Percentiles rank a stretch among this genome's conserved stretches.
These are phyloP conservation scores for Mesembryanthemum crystallinum DNA, from an alignment of 148 eudicot genomes.

Conservation along the genomic window DNA sequence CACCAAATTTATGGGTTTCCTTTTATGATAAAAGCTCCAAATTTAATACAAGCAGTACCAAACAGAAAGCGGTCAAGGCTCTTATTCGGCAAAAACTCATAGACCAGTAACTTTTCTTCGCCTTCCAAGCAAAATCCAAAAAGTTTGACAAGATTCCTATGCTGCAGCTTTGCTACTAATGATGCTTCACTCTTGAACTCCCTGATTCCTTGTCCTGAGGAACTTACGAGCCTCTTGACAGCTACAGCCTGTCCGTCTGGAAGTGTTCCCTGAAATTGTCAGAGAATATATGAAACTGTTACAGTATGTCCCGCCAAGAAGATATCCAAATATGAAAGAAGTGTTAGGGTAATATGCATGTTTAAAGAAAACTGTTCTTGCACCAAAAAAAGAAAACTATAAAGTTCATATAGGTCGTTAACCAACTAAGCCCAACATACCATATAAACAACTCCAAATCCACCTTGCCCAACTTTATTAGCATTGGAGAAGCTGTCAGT, in stretches of 20 bases:
- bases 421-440: conserved; percentile 3
- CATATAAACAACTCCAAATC: conserved; percentile 11
- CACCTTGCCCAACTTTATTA: conserved; percentile 9
- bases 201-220: background rate
- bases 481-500: background rate
- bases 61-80: conserved; percentile 5
- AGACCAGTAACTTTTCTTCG: conserved; percentile 4
- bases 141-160: background rate
- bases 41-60: background rate
- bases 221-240: conserved; percentile 6
- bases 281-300: background rate
- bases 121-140: conserved; percentile 6
- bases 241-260: conserved; percentile 8
- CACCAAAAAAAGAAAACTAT: too few species aligned
- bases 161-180: background rate
- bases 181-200: background rate
- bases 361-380: too few species aligned
- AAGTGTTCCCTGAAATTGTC: conserved; percentile 3
- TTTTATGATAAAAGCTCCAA: background rate
- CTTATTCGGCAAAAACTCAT: too few species aligned
- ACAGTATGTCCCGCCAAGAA: background rate
- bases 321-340: background rate
- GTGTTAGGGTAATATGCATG: background rate
- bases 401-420: background rate
- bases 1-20: background rate